Percentiles rank a stretch among this genome's conserved stretches.
These are phyloP conservation scores for Collybiopsis confluens DNA, from an alignment of 768 basidiomycete genomes.

Conservation along the genomic window DNA sequence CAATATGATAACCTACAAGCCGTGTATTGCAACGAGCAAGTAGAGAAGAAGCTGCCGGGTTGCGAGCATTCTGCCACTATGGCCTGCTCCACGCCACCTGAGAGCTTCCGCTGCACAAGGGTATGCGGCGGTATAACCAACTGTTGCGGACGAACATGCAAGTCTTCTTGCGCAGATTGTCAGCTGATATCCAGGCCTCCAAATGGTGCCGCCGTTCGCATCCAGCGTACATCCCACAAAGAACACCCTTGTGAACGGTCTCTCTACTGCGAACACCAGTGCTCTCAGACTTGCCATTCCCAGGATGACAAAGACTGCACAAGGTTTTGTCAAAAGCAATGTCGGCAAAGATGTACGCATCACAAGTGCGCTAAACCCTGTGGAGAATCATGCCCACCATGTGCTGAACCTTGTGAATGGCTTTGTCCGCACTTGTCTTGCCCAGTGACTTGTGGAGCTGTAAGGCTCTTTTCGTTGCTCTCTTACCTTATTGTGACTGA, in stretches of 20 bases:
- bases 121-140: conserved; percentile 40
- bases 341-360: conserved; percentile 54
- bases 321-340: conserved; percentile 37
- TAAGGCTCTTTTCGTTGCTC: conserved; percentile 28
- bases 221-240: conserved; percentile 31
- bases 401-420: conserved; percentile 61
- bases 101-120: conserved; percentile 30
- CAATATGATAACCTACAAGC: conserved; percentile 38
- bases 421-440: conserved; percentile 51
- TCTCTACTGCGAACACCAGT: conserved; percentile 55
- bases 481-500: not conserved
- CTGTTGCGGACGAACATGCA: conserved; percentile 54
- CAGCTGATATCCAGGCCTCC: conserved; percentile 19
- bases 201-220: not conserved
- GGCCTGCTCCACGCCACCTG: conserved; percentile 43
- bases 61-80: conserved; percentile 54
- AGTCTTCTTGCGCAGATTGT: conserved; percentile 44
- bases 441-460: conserved; percentile 65
- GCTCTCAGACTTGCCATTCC: conserved; percentile 39
- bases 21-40: conserved; percentile 37
- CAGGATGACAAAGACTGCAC: conserved; percentile 47
- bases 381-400: conserved; percentile 54
- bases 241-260: conserved; percentile 46
- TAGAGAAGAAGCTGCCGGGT: conserved; percentile 38
- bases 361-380: conserved; percentile 45